Base-by-base conservation (phyloP, 108 stramenopile genomes). In the Mayamaea pseudoterrestris region DNA sequence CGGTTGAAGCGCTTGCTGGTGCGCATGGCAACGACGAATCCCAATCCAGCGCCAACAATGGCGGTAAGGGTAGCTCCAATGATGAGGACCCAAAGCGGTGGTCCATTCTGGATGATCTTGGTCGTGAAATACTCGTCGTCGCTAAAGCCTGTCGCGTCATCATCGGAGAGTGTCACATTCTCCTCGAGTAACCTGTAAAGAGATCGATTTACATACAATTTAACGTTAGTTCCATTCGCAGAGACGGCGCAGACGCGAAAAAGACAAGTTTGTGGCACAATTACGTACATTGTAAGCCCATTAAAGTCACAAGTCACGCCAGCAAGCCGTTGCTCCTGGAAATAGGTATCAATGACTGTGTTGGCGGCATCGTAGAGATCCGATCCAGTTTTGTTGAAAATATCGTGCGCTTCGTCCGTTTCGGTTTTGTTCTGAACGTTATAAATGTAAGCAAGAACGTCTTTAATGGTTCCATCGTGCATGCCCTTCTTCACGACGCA, bases 251-350 rank as follows among this genome's bases (percentile, higher is more conserved):
- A n/a, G n/a, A n/a, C n/a, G n/a, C n/a, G n/a, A n/a, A n/a, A n/a
- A n/a, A n/a, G n/a, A n/a, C n/a, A n/a, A n/a, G n/a, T n/a, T n/a
- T n/a, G n/a, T n/a, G n/a, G n/a, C n/a, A n/a, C n/a, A n/a, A n/a
- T n/a, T n/a, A n/a, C n/a, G n/a, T n/a, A n/a, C 39, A 55, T 50
- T 13, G 74, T 80, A 48, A 74, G 57, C n/a, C 87, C 87, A n/a
- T 82, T 82, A 50, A 89, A 89, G 66, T 89, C 87, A 55, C 87
- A 89, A 6, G 87, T 89, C 8, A 68, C 78, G 35, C 87, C 87
- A 32, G 55, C 18, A 1, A 41, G 30, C 26, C 63, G 59, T 42
- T 80, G 60, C 2, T 37, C 42, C 16, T 76, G 54, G 63, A 78
- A 89, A 50, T 59, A 89, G 7, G 60, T 63, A 18, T 36, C 30